Evolutionary conservation across 345 rosid species (phyloP), one percentile per base, ranked within the genome.

Genomic region (Trapa bicornis): DNA sequence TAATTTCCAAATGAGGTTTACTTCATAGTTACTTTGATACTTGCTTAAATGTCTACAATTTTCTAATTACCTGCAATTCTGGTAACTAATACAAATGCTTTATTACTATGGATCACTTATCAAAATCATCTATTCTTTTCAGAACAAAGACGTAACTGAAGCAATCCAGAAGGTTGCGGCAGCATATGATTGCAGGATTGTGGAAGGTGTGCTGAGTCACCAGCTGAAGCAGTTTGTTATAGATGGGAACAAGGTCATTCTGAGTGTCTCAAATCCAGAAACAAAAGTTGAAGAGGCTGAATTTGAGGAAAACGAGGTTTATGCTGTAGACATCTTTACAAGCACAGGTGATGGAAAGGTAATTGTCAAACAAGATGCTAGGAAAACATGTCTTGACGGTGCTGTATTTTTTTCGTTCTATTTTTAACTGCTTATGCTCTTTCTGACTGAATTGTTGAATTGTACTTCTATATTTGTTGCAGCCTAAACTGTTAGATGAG

Each of bases 281-380:
- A 82, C 97, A 39, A 84, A 81, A 77, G 97, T 91, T 66, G 99
- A 95, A 65, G 99, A 95, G 65, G 88, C 82, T n/a, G 99, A 87
- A 79, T 95, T 95, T 71, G 88, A 85, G 83, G 99, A 95, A 77
- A 95, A 95, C 39, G 99, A 95, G 84, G 96, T 95, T 43, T 95
- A 91, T 70, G 83, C 89, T 0, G 73, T 95, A 37, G 99, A 95
- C 75, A 95, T 95, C 39, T 89, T 95, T 29, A 82, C 96, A 45
- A 91, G 96, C 77, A 82, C 99, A 0, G 99, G 97, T 66, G 99
- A 95, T 29, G 99, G 99, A 72, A 95, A 95, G 99, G 99, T 95
- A 80, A 78, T 78, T 70, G 66, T 7, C 43, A 38, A 12, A 45
- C 2, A 22, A 7, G 36, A 32, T 57, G 11, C 60, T 0, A 57